Percentiles rank a stretch among this genome's conserved stretches.
phyloP scores from a whole-genome alignment of 2,329 filamentous ascomycete species.

The Monilinia aucupariae region DNA sequence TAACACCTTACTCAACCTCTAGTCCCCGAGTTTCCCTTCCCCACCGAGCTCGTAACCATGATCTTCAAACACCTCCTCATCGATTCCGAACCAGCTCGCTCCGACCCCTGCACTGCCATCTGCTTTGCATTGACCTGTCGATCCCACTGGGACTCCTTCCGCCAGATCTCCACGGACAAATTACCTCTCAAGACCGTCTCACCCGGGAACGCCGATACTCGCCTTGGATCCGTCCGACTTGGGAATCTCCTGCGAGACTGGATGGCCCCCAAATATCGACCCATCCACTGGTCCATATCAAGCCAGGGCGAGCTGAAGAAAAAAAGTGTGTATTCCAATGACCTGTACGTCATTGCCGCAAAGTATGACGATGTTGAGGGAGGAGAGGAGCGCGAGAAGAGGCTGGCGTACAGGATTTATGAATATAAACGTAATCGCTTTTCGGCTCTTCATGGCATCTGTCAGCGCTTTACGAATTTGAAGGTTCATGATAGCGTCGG shows the following conservation, averaged over 20 bases:
- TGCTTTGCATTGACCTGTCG: neutral
- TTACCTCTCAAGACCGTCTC: neutral
- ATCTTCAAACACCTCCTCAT: neutral
- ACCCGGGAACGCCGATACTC: neutral
- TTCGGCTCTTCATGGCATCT: accelerated
- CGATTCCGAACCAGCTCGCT: neutral
- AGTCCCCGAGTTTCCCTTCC: neutral
- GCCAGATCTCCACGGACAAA: neutral
- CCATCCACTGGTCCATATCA: neutral
- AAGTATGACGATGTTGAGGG: neutral
- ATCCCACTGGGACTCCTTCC: neutral
- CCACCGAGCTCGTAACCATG: neutral
- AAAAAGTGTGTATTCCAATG: neutral
- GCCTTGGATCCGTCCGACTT: neutral
- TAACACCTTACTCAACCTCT: neutral
- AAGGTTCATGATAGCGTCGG: neutral
- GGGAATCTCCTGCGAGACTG: neutral
- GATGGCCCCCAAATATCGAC: neutral
- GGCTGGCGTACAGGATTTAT: neutral
- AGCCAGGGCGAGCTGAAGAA: accelerated
- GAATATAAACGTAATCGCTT: neutral
- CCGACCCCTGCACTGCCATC: neutral
- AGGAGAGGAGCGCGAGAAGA: neutral
- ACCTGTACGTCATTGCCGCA: neutral
- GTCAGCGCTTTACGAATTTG: no score